Evolutionary conservation across 768 basidiomycete species (phyloP).

Genomic region (Sporobolomyces roseus): DNA sequence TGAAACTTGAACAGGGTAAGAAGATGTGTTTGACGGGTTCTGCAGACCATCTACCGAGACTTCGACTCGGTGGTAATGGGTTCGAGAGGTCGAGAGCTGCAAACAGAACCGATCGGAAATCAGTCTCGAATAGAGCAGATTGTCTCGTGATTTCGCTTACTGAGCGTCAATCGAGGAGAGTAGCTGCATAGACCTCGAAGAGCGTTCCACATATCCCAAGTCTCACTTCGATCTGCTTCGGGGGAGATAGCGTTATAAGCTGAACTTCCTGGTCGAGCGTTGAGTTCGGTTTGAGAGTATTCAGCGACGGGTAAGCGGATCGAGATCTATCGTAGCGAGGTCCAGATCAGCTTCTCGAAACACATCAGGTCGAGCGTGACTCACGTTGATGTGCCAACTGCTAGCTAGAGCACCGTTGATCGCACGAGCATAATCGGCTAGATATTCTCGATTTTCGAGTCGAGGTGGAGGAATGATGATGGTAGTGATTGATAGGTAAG

Average conservation of each 20-base stretch:
- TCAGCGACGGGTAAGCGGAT: constrained; percentile 50
- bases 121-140: too few species aligned
- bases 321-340: constrained; percentile 33
- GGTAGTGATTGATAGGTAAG: constrained; percentile 80
- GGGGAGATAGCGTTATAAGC: constrained; percentile 31
- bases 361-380: background rate
- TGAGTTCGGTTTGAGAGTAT: constrained; percentile 54
- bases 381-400: constrained; percentile 42
- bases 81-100: constrained; percentile 91
- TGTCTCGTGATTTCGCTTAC: constrained; percentile 41
- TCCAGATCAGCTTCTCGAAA: background rate
- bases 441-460: constrained; percentile 54
- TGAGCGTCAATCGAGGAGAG: constrained; percentile 50
- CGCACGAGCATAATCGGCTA: constrained; percentile 88
- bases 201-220: constrained; percentile 99
- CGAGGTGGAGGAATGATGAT: constrained; percentile 84
- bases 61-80: constrained; percentile 73
- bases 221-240: constrained; percentile 47
- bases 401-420: constrained; percentile 57
- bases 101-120: constrained; percentile 16
- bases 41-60: constrained; percentile 82
- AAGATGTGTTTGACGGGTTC: constrained; percentile 87
- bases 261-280: constrained; percentile 46
- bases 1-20: constrained; percentile 83
- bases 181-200: constrained; percentile 87